Percentiles rank a stretch among this genome's conserved stretches.
These are phyloP conservation scores for Citrus sp. DNA, from an alignment of 345 rosid genomes.

Conservation along the genomic window DNA sequence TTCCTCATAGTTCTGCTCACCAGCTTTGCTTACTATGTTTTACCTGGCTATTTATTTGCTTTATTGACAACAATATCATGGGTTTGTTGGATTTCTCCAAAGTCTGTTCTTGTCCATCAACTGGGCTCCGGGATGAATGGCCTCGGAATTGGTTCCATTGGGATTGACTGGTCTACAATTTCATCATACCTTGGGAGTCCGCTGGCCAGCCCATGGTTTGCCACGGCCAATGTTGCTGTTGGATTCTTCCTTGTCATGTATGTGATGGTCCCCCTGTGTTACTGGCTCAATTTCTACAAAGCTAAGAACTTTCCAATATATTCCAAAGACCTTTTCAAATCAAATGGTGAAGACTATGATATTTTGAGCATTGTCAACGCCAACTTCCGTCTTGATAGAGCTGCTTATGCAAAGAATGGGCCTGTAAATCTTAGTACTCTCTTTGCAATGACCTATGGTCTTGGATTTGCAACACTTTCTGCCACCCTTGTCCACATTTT, in stretches of 20 bases:
- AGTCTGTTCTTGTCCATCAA: slow-evolving; percentile 60
- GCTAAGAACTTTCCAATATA: slow-evolving; percentile 73
- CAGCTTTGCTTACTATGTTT: slow-evolving; percentile 65
- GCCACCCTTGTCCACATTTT: slow-evolving; percentile 64
- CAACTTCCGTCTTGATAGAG: slow-evolving; percentile 55
- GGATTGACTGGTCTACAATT: slow-evolving; percentile 76
- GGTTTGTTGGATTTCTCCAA: slow-evolving; percentile 77
- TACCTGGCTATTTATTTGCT: slow-evolving; percentile 61
- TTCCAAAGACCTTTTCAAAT: slow-evolving; percentile 47
- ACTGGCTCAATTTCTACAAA: slow-evolving; percentile 57
- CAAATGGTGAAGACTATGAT: slow-evolving; percentile 50
- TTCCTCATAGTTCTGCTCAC: slow-evolving; percentile 49
- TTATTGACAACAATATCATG: slow-evolving; percentile 62
- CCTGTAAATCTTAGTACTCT: slow-evolving; percentile 60
- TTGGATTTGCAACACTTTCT: slow-evolving; percentile 74
- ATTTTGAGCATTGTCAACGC: slow-evolving; percentile 49
- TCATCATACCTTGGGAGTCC: slow-evolving; percentile 76
- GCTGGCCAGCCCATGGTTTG: slow-evolving; percentile 79
- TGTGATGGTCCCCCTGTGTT: slow-evolving; percentile 52
- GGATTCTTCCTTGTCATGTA: slow-evolving; percentile 65
- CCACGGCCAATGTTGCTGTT: slow-evolving; percentile 57
- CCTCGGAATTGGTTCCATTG: slow-evolving; percentile 72
- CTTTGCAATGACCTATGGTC: slow-evolving; percentile 74
- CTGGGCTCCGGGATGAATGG: slow-evolving; percentile 72
- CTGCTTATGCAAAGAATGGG: slow-evolving; percentile 45